A percentile compares a stretch with the other conserved stretches of the same genome.
These are phyloP conservation scores for Aureobasidium mangrovei DNA, from an alignment of 2,329 filamentous ascomycete genomes.

Conservation along the genomic window DNA sequence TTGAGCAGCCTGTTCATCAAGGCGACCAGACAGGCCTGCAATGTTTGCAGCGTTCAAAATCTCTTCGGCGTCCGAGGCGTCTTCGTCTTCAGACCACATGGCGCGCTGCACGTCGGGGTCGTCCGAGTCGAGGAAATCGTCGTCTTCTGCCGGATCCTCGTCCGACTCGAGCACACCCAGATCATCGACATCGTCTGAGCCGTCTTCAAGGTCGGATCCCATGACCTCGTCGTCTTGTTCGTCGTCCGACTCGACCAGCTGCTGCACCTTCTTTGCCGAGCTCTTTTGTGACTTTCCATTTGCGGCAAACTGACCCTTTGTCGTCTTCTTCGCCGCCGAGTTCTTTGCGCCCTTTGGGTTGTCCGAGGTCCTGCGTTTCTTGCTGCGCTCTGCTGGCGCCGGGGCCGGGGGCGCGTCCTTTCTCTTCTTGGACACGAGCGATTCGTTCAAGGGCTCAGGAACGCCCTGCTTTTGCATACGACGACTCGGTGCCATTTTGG, in stretches of 20 bases:
- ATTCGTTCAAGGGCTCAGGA: conserved; percentile 72
- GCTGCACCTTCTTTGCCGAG: conserved; percentile 23
- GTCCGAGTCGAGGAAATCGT: conserved; percentile 56
- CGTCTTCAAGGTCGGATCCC: neutral
- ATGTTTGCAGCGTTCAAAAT: conserved; percentile 93
- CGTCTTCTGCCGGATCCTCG: conserved; percentile 31
- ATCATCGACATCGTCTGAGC: conserved; percentile 29
- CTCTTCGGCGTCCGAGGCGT: conserved; percentile 80
- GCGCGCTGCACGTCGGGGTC: conserved; percentile 47
- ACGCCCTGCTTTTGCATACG: conserved; percentile 94
- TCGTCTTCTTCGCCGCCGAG: conserved; percentile 23
- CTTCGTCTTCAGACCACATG: conserved; percentile 94
- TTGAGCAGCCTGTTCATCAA: conserved; percentile 67
- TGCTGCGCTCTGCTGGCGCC: conserved; percentile 44
- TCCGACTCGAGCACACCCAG: conserved; percentile 32
- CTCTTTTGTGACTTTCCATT: conserved; percentile 24
- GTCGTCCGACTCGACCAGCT: conserved; percentile 10
- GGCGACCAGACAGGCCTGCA: conserved; percentile 74
- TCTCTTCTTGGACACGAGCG: conserved; percentile 69
- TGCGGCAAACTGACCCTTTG: conserved; percentile 22
- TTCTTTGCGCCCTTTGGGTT: conserved; percentile 32
- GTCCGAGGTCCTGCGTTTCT: conserved; percentile 52
- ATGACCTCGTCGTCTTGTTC: conserved; percentile 25
- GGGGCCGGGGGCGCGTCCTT: conserved; percentile 53
- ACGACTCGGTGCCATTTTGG: conserved; percentile 74